Conservation (phyloP, 225 moss, liverwort and hornwort species). For the Straminergon stramineum region DNA sequence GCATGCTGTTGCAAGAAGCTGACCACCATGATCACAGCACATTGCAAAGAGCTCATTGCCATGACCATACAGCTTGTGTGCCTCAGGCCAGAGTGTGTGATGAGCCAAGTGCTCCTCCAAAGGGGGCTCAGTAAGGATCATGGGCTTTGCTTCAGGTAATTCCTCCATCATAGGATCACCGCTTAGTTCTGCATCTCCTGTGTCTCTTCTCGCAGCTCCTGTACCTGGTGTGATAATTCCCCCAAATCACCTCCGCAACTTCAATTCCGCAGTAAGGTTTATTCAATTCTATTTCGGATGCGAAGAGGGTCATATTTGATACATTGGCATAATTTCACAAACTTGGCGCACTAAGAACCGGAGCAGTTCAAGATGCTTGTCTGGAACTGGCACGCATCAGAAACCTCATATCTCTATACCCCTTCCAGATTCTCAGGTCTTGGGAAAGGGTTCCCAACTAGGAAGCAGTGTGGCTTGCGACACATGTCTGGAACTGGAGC, state of each 20-base stretch:
- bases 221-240: not conserved
- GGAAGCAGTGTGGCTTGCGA: too few species aligned
- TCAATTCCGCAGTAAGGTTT: not conserved
- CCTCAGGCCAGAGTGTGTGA: constrained; percentile 94
- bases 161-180: constrained; percentile 61
- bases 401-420: not conserved
- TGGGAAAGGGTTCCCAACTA: not conserved
- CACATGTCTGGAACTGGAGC: not conserved
- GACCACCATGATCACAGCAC: constrained; percentile 75
- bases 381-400: not conserved
- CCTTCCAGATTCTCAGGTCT: not conserved
- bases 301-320: not conserved
- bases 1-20: constrained; percentile 82
- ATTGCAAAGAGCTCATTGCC: constrained; percentile 91
- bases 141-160: constrained; percentile 70
- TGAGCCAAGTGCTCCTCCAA: constrained; percentile 93
- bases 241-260: not conserved
- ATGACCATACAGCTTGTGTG: constrained; percentile 93
- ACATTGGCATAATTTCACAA: not conserved
- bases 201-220: constrained; percentile 19
- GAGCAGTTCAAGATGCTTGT: not conserved
- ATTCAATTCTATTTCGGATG: not conserved
- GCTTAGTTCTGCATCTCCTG: constrained; percentile 30
- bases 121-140: constrained; percentile 74
- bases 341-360: not conserved